Conservation (phyloP, 768 basidiomycete species). For the Rhodosporidiobolus sp. region DNA sequence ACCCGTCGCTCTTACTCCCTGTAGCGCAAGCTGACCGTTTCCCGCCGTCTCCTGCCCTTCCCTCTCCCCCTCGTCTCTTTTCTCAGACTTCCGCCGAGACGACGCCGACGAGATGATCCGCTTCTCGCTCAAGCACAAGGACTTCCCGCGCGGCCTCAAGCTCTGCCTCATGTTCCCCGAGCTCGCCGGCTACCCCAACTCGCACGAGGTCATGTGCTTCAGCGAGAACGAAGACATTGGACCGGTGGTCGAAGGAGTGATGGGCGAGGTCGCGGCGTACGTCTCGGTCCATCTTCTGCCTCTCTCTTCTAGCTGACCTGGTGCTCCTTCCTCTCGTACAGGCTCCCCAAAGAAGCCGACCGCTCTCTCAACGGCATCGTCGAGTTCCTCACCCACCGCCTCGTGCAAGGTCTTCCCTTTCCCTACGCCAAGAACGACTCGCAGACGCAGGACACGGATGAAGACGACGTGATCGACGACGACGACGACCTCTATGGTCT, state of each 20-base stretch:
- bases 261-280: slow-evolving; percentile 53
- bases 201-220: slow-evolving; percentile 61
- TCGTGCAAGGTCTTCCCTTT: slow-evolving; percentile 49
- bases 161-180: slow-evolving; percentile 36
- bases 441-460: slow-evolving; percentile 4
- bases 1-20: too few species aligned
- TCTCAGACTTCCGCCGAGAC: slow-evolving; percentile 25
- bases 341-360: slow-evolving; percentile 23
- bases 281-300: neutral
- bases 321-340: neutral
- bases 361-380: slow-evolving; percentile 35
- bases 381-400: slow-evolving; percentile 51
- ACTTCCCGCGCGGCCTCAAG: slow-evolving; percentile 9
- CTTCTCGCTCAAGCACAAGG: slow-evolving; percentile 22
- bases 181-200: slow-evolving; percentile 55
- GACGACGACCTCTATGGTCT: neutral
- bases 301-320: neutral
- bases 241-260: slow-evolving; percentile 50
- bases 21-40: neutral
- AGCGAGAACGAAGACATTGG: slow-evolving; percentile 55
- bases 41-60: too few species aligned
- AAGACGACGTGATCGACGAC: neutral
- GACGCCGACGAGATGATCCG: slow-evolving; percentile 32
- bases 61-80: neutral
- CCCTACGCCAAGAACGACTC: slow-evolving; percentile 34